Percentiles rank a stretch among this genome's conserved stretches.
Conservation (phyloP, 768 basidiomycete genomes). For the Boletus pseudopeckii region DNA sequence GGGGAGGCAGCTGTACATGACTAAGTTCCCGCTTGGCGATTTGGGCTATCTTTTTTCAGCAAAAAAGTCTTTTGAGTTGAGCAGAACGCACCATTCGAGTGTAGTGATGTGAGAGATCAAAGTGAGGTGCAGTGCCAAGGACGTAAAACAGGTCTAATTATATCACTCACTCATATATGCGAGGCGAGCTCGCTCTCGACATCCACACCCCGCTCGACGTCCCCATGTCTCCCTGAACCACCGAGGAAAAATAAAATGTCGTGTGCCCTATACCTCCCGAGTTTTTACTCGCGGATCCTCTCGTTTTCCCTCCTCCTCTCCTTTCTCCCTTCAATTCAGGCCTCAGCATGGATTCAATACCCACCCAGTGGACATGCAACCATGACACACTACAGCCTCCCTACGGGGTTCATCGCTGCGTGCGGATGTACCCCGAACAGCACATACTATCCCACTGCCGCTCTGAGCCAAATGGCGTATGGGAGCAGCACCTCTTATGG, state of each 20-base stretch:
- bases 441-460: constrained; percentile 72
- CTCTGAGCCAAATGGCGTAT: constrained; percentile 75
- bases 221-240: constrained; percentile 14
- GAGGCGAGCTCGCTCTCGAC: neutral
- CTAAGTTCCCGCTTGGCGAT: too few species aligned
- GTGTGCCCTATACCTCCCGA: neutral
- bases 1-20: too few species aligned
- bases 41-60: neutral
- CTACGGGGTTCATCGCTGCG: constrained; percentile 48
- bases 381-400: constrained; percentile 70
- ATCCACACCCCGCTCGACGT: neutral
- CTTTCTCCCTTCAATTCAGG: constrained; percentile 22
- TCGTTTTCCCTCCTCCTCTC: constrained; percentile 24
- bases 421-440: constrained; percentile 74
- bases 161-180: constrained; percentile 1
- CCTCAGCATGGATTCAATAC: constrained; percentile 61
- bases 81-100: neutral
- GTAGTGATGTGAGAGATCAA: too few species aligned
- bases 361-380: constrained; percentile 62
- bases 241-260: constrained; percentile 15
- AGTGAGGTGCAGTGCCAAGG: neutral
- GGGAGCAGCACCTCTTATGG: constrained; percentile 73
- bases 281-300: constrained; percentile 14
- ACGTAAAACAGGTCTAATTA: constrained; percentile 2
- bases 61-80: neutral